Conservation (phyloP, 306 rosid species). For the Clitoria ternatea region DNA sequence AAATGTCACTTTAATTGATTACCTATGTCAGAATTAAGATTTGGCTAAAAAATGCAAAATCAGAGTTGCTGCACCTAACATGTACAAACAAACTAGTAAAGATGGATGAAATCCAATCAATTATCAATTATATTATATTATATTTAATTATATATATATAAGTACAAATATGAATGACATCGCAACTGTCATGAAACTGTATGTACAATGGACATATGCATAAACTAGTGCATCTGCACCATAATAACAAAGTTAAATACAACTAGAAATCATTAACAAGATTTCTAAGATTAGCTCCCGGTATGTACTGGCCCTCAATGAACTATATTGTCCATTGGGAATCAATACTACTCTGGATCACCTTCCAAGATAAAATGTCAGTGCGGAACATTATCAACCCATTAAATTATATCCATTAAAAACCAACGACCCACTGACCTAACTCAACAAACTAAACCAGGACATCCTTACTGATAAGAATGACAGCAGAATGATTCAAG, state of each 20-base stretch:
- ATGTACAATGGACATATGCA: background rate
- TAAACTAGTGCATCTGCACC: background rate
- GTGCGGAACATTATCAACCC: background rate
- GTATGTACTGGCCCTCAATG: background rate
- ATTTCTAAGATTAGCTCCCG: background rate
- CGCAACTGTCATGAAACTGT: background rate
- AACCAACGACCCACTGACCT: background rate
- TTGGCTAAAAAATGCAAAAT: background rate
- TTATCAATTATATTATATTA: too few relatives aligned
- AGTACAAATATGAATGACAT: background rate
- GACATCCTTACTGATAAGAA: constrained; percentile 1
- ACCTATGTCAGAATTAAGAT: background rate
- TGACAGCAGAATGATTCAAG: background rate
- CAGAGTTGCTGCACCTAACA: background rate
- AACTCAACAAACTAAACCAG: constrained; percentile 9
- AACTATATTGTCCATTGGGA: background rate
- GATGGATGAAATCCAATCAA: background rate
- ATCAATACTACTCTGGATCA: background rate
- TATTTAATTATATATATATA: too few relatives aligned
- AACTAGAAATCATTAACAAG: constrained; percentile 1
- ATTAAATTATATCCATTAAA: background rate
- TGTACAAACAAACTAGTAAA: background rate
- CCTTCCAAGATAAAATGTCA: background rate
- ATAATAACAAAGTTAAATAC: background rate
- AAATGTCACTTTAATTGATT: background rate